Percentiles rank a stretch among this genome's conserved stretches.
phyloP scores from a whole-genome alignment of 345 rosid genomes.

The Eucalyptus urophylla region DNA sequence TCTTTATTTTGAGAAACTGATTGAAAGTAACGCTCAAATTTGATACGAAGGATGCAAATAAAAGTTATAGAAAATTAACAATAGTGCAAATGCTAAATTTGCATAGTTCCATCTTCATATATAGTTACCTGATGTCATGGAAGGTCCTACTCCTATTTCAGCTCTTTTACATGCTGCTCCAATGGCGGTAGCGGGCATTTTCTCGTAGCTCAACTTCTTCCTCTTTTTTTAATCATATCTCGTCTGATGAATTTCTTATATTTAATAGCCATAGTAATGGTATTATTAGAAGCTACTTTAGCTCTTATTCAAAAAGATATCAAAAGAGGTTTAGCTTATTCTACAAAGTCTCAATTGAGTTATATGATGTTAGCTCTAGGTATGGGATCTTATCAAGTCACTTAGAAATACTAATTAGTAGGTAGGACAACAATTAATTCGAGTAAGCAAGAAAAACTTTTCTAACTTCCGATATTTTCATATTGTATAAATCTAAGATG shows the following conservation, averaged over 20 bases:
- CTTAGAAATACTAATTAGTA: not conserved
- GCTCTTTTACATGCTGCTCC: not conserved
- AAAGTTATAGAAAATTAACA: too few species aligned
- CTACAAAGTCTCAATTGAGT: not conserved
- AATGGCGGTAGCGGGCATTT: not conserved
- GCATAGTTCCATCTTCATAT: too few species aligned
- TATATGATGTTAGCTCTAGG: not conserved
- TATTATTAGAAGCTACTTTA: not conserved
- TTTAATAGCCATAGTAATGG: not conserved
- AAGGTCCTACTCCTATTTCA: not conserved
- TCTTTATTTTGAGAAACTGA: too few species aligned
- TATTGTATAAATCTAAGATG: not conserved
- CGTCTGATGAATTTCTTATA: not conserved
- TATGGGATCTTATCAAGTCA: not conserved
- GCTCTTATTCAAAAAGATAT: not conserved
- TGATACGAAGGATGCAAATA: too few species aligned
- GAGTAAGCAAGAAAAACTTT: not conserved
- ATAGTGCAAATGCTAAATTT: too few species aligned
- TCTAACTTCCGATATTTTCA: not conserved
- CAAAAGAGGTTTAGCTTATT: not conserved
- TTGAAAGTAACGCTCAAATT: too few species aligned
- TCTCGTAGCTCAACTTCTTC: too few species aligned
- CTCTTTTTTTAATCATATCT: not conserved
- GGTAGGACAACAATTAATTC: not conserved
- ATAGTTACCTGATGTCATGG: too few species aligned